Percentiles rank a stretch among this genome's conserved stretches.
phyloP scores from a whole-genome alignment of 176 grass and related monocot genomes.

The Paspalum notatum region DNA sequence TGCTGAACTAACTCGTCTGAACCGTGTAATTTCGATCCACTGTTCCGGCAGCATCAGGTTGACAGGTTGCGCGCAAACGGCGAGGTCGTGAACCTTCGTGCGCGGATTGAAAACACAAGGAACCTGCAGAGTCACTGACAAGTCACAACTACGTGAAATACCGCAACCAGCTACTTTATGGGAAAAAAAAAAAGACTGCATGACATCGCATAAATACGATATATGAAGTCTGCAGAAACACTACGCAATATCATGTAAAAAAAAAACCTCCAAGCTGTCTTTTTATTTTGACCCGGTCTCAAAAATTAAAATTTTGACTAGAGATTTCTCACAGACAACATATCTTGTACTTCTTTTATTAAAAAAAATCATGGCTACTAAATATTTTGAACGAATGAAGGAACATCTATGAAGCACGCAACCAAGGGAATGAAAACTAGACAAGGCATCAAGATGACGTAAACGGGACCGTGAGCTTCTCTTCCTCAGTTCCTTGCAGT shows the following conservation, averaged over 20 bases:
- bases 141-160: not conserved
- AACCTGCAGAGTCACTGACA: not conserved
- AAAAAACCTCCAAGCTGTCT: not conserved
- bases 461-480: no score
- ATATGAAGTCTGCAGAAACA: not conserved
- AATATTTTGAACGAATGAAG: not conserved
- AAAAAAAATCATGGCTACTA: no score
- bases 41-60: no score
- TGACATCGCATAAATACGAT: not conserved
- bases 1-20: not conserved
- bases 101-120: not conserved
- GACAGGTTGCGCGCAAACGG: no score
- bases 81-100: not conserved
- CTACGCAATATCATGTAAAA: no score
- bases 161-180: not conserved
- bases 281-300: not conserved
- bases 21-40: no score
- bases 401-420: not conserved
- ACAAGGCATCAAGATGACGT: not conserved
- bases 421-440: not conserved
- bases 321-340: not conserved
- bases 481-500: not conserved
- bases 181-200: not conserved
- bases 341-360: no score
- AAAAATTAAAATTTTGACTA: not conserved